phyloP scores from a whole-genome alignment of 1,284 basidiomycete species.

The Boletus mariae region DNA sequence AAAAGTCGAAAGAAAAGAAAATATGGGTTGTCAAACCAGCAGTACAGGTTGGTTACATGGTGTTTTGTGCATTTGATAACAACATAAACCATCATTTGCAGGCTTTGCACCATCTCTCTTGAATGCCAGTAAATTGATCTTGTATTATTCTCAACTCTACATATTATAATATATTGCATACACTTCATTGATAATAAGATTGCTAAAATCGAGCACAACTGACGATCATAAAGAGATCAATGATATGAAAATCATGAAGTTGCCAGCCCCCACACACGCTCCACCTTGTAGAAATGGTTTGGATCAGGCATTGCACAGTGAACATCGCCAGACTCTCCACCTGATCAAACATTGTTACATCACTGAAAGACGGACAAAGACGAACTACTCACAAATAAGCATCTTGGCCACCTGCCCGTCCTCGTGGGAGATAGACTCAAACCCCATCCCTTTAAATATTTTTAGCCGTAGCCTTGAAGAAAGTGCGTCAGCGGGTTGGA shows the following conservation, averaged over 20 bases:
- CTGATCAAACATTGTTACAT: slow-evolving; percentile 31
- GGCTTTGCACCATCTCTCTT: slow-evolving; percentile 9
- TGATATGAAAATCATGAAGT: slow-evolving; percentile 40
- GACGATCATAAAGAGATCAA: neutral
- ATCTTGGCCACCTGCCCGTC: slow-evolving; percentile 52
- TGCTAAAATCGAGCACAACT: neutral
- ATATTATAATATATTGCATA: slow-evolving; percentile 12
- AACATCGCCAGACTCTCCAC: slow-evolving; percentile 60
- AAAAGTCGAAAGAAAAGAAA: slow-evolving; percentile 66
- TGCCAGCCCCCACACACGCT: slow-evolving; percentile 56
- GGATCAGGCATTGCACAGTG: slow-evolving; percentile 40
- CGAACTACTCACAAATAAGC: slow-evolving; percentile 55
- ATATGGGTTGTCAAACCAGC: slow-evolving; percentile 63
- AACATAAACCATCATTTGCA: slow-evolving; percentile 5
- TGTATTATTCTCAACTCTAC: slow-evolving; percentile 1
- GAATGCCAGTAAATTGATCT: slow-evolving; percentile 3
- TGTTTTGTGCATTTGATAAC: neutral
- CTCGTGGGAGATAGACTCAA: slow-evolving; percentile 58
- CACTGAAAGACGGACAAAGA: neutral
- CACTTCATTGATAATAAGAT: slow-evolving; percentile 1
- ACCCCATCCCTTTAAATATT: slow-evolving; percentile 66
- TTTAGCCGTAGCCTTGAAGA: slow-evolving; percentile 55
- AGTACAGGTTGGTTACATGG: slow-evolving; percentile 29
- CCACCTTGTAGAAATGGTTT: slow-evolving; percentile 34
- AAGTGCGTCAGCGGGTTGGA: slow-evolving; percentile 6